Conservation (phyloP, 2,329 filamentous ascomycete genomes). For the Atkinsonella hypoxylon region DNA sequence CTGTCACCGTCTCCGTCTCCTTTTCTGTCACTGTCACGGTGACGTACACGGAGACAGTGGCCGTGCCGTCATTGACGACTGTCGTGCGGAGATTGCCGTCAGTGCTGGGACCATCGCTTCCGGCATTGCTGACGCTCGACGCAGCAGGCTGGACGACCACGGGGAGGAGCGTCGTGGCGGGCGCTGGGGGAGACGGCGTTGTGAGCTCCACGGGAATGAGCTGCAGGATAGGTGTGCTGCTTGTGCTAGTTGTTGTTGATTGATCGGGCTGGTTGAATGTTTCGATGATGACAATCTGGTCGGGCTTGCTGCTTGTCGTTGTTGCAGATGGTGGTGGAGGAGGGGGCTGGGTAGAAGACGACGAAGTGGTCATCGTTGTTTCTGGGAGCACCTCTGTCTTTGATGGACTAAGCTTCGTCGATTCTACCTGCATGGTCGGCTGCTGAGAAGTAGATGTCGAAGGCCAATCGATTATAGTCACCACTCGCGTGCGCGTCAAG, state of each 20-base stretch:
- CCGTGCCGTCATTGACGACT: conserved; percentile 16
- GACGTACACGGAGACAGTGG: conserved; percentile 23
- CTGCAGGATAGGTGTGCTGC: conserved; percentile 13
- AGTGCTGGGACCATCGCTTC: neutral
- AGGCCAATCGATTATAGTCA: conserved; percentile 1
- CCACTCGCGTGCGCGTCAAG: neutral
- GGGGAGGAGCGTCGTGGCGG: neutral
- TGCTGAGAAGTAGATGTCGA: neutral
- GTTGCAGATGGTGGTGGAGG: neutral
- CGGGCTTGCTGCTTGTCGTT: conserved; percentile 1
- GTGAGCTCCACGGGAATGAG: conserved; percentile 16
- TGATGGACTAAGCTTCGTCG: neutral
- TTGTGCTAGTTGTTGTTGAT: conserved; percentile 5
- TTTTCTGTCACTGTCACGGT: conserved; percentile 25
- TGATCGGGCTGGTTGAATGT: conserved; percentile 13
- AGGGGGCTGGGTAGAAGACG: neutral
- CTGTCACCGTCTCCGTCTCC: conserved; percentile 18
- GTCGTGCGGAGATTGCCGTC: conserved; percentile 14
- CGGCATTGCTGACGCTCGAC: conserved; percentile 7
- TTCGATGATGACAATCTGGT: conserved; percentile 15
- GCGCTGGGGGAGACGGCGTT: neutral
- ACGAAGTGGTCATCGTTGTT: neutral
- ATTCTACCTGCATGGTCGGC: neutral
- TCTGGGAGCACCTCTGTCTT: neutral
- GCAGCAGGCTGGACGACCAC: conserved; percentile 3